Base-by-base conservation (phyloP, 371 early-diverging fungal species). In the Rhizopus delemar region DNA sequence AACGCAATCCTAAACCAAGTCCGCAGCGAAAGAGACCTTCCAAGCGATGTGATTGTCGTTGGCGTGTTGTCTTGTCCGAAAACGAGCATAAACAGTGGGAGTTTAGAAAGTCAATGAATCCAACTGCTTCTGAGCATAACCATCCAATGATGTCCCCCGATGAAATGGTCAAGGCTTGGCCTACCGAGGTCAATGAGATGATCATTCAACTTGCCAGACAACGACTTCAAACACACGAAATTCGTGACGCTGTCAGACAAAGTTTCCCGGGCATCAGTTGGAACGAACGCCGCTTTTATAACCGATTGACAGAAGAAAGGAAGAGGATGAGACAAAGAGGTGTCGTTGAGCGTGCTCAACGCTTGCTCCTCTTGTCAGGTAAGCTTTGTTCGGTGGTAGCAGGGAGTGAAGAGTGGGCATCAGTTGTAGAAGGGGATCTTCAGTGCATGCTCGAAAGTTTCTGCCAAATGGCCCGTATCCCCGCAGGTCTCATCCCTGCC, bases 11-110 rank as follows among this genome's bases (percentile, higher is more conserved):
- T 39, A 79, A 81, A 66, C 75, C 81, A 13, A 63, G 71, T 15
- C 81, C 80, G 35, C 84, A 85, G 60, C 65, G 85, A 16, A 85
- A 85, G 59, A 73, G 85, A 31, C 72, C 82, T 1, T 83, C 84
- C 5, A 79, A 80, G 62, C 75, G 83, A 22, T 85, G 85, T 41
- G 85, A 83, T 57, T 85, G 85, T 69, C 83, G 82, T n/a, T 85
- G 85, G 85, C 73, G 85, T 13, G 81, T 85, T 11, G 82, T 83
- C 0, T 58, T 85, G 28, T 83, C 81, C 48, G 81, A 83, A 66
- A 80, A 80, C 33, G 80, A 81, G 48, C 69, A 76, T 34, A 74
- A 72, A 54, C 58, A 63, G 57, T 85, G 85, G 85, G 76, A 81
- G 33, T 85, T 85, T 51, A 63, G 84, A 13, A 80, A 83, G 57